phyloP scores from a whole-genome alignment of 2,329 filamentous ascomycete genomes.

The Thielaviopsis populi region DNA sequence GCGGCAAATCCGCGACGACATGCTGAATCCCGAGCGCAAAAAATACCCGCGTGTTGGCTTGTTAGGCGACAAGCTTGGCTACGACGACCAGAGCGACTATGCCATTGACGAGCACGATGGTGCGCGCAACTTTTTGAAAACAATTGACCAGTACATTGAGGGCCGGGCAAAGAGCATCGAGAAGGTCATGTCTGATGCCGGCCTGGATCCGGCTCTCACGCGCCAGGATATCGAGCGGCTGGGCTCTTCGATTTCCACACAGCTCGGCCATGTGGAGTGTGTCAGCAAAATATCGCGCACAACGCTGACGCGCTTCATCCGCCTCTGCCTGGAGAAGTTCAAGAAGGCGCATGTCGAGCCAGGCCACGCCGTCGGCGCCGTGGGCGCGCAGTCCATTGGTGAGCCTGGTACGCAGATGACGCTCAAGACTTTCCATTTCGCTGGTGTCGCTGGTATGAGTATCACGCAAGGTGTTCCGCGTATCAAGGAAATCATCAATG shows the following conservation, averaged over 20 bases:
- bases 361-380: conserved; percentile 87
- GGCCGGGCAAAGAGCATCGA: conserved; percentile 46
- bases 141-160: conserved; percentile 57
- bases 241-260: conserved; percentile 13
- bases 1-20: conserved; percentile 47
- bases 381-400: conserved; percentile 94
- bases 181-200: conserved; percentile 35
- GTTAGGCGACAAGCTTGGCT: conserved; percentile 48
- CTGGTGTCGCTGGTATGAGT: conserved; percentile 98
- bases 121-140: conserved; percentile 64
- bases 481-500: conserved; percentile 99
- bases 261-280: conserved; percentile 42
- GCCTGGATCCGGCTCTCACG: conserved; percentile 27
- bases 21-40: conserved; percentile 51
- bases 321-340: conserved; percentile 76
- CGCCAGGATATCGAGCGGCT: conserved; percentile 22
- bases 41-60: conserved; percentile 48
- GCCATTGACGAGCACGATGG: conserved; percentile 69
- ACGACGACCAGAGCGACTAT: conserved; percentile 53
- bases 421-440: conserved; percentile 98
- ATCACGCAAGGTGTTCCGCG: conserved; percentile 97
- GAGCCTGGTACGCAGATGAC: conserved; percentile 99
- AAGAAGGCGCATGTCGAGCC: conserved; percentile 83
- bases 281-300: conserved; percentile 69
- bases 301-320: conserved; percentile 63